Percentiles rank a stretch among this genome's conserved stretches.
Conservation (phyloP, 106 monocot genomes). For the Acorus gramineus region DNA sequence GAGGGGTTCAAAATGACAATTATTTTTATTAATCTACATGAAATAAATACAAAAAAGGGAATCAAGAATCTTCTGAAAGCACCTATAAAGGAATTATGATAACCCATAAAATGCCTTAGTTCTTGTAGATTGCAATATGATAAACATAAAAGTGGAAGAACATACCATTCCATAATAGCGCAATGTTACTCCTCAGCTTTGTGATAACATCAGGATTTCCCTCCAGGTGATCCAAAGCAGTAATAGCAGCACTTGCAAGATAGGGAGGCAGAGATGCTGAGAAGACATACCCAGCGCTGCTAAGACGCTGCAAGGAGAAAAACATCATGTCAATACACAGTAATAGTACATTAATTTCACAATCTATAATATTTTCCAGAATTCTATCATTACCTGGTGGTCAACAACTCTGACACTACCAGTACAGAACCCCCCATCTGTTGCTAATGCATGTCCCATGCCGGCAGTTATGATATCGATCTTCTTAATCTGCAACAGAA, state of each 20-base stretch:
- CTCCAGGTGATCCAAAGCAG: conserved; percentile 69
- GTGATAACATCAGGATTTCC: conserved; percentile 54
- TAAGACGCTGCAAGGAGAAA: conserved; percentile 54
- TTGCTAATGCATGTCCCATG: conserved; percentile 92
- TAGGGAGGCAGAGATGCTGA: conserved; percentile 93
- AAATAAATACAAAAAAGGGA: too few relatives aligned
- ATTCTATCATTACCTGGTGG: conserved; percentile 52
- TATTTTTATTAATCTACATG: too few relatives aligned
- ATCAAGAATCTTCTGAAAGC: too few relatives aligned
- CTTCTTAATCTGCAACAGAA: conserved; percentile 62
- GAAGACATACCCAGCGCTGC: conserved; percentile 86
- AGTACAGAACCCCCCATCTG: conserved; percentile 97
- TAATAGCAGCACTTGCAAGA: conserved; percentile 74
- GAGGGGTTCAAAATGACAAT: too few relatives aligned
- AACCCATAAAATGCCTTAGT: too few relatives aligned
- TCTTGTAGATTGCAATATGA: too few relatives aligned
- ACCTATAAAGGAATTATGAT: too few relatives aligned
- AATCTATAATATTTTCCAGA: background rate
- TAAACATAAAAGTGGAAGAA: too few relatives aligned
- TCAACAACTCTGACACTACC: conserved; percentile 92
- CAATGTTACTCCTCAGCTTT: conserved; percentile 44
- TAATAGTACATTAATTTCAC: background rate
- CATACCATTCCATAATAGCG: conserved; percentile 41
- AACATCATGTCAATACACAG: background rate
- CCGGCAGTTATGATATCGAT: conserved; percentile 96